phyloP scores from a whole-genome alignment of 176 grass and related monocot genomes.

The Lolium perenne region DNA sequence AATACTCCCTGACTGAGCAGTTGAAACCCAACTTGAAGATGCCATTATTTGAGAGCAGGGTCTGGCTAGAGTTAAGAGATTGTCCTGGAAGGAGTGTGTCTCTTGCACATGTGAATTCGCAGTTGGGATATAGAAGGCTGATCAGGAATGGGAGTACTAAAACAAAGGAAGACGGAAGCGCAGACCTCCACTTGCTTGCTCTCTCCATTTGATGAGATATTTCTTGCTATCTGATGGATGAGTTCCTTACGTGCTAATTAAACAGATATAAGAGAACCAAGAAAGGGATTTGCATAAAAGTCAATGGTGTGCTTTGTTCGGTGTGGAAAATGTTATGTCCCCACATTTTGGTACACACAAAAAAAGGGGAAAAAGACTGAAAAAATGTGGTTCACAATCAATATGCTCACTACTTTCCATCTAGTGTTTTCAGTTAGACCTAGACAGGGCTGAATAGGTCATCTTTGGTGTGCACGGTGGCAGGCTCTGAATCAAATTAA shows the following conservation, averaged over 20 bases:
- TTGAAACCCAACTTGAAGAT: neutral
- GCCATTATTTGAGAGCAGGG: neutral
- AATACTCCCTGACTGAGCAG: neutral
- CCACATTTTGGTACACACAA: neutral
- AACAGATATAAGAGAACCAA: too few species aligned
- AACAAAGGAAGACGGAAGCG: neutral
- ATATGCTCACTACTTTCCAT: neutral
- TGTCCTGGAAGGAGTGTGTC: neutral
- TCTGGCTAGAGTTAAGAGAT: neutral
- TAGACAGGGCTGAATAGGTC: neutral
- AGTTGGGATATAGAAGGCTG: constrained; percentile 13
- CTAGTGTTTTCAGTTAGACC: neutral
- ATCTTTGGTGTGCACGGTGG: neutral
- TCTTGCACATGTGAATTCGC: neutral
- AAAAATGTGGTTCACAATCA: neutral
- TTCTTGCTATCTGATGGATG: neutral
- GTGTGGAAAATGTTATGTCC: neutral
- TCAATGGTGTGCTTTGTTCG: neutral
- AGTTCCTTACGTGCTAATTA: neutral
- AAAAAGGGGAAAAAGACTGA: neutral
- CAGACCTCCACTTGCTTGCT: neutral
- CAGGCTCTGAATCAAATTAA: neutral
- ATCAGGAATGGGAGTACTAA: constrained; percentile 12
- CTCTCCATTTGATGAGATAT: neutral
- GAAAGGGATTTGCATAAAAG: neutral